Conservation (phyloP, 805 yeast species). For the Naumovozyma castellii region DNA sequence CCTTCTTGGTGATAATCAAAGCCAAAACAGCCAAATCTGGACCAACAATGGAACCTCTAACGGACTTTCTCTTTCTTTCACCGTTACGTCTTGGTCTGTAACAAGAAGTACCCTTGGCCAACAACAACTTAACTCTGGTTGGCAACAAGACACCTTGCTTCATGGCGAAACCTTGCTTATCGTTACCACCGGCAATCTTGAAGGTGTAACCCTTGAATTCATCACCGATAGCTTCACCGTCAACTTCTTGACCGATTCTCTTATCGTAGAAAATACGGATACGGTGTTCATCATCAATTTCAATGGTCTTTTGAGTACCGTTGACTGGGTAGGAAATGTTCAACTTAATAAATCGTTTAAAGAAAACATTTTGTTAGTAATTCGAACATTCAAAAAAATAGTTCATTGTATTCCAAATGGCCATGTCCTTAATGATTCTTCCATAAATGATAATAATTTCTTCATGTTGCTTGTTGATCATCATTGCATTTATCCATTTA, state of each 20-base stretch:
- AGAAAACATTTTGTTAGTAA: constrained; percentile 13
- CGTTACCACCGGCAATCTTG: constrained; percentile 99
- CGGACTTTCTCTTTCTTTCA: constrained; percentile 99
- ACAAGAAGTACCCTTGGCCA: constrained; percentile 92
- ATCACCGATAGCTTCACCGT: constrained; percentile 96
- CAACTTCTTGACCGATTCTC: constrained; percentile 99
- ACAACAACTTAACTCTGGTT: constrained; percentile 95
- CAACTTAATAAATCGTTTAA: constrained; percentile 54
- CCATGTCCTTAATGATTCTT: not conserved
- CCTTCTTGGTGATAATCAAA: constrained; percentile 90
- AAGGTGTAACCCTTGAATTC: constrained; percentile 99
- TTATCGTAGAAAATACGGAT: constrained; percentile 97
- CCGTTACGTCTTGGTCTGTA: constrained; percentile 99
- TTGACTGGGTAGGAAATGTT: constrained; percentile 99
- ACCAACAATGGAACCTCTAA: constrained; percentile 98
- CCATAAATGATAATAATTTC: not conserved
- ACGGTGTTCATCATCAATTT: constrained; percentile 98
- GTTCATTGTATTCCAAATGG: not conserved
- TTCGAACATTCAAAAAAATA: not conserved
- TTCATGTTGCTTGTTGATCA: no score
- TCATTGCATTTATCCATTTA: no score
- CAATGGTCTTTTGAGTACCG: constrained; percentile 98
- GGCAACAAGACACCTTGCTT: constrained; percentile 99
- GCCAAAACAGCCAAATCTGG: constrained; percentile 94
- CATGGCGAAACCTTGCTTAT: constrained; percentile 99